These are phyloP conservation scores for Dentipellis sp. DNA, from an alignment of 768 basidiomycete species.

Conservation along the genomic window DNA sequence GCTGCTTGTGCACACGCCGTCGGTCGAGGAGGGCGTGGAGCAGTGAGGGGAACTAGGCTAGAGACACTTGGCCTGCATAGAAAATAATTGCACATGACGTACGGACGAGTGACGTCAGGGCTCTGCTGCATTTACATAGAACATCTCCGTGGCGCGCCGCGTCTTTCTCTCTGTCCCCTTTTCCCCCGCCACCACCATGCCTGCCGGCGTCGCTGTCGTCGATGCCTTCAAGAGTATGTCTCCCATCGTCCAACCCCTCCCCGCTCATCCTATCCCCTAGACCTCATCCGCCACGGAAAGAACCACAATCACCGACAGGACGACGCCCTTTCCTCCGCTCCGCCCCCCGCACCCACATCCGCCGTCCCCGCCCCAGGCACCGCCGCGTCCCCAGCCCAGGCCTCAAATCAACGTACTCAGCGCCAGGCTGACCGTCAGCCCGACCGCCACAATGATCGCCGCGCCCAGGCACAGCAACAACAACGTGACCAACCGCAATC, in stretches of 20 bases:
- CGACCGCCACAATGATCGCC: slow-evolving; percentile 8
- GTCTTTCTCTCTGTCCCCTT: not conserved
- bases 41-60: not conserved
- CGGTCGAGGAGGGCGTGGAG: slow-evolving; percentile 31
- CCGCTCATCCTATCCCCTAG: slow-evolving; percentile 19
- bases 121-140: not conserved
- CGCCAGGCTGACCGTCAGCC: slow-evolving; percentile 1
- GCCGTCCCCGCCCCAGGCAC: not conserved
- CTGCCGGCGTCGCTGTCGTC: slow-evolving; percentile 12
- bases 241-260: not conserved
- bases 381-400: slow-evolving; percentile 1
- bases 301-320: slow-evolving; percentile 20
- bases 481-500: slow-evolving; percentile 23
- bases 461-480: slow-evolving; percentile 19
- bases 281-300: slow-evolving; percentile 48
- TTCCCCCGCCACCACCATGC: slow-evolving; percentile 2
- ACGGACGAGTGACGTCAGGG: slow-evolving; percentile 10
- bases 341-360: slow-evolving; percentile 1
- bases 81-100: not conserved
- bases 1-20: slow-evolving; percentile 58
- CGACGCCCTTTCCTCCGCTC: slow-evolving; percentile 5
- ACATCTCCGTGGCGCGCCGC: not conserved
- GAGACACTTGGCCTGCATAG: too few species aligned
- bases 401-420: slow-evolving; percentile 2
- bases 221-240: slow-evolving; percentile 13